Base-by-base conservation (phyloP, 2,329 filamentous ascomycete genomes). In the Mollisia scopiformis region DNA sequence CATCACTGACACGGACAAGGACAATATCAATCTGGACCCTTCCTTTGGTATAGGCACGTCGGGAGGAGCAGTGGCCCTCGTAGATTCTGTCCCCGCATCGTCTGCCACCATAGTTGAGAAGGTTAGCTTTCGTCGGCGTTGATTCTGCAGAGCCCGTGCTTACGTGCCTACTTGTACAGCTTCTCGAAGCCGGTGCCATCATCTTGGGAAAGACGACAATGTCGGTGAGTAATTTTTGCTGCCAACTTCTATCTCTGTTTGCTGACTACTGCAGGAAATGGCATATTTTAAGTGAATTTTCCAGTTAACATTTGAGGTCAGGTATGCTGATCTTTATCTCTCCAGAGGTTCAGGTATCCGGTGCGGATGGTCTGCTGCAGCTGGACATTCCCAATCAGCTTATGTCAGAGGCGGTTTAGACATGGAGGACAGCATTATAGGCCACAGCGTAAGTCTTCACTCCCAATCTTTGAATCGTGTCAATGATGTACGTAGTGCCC, bases 1-100 rank as follows among this genome's bases (percentile, higher is more conserved):
- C 33, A 19, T 31, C 6, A 30, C 2, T n/a, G 2, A 4, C 16
- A 11, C 19, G n/a, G n/a, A n/a, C n/a, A n/a, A 64, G 55, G 61
- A 62, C 37, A 89, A 88, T 70, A 88, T 90, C 53, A 85, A 80
- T 25, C 50, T 50, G 1, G 3, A 39, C 85, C 82, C n/a, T 84
- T 84, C 64, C 88, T 90, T 72, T 80, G 81, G 56, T 2, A 83
- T 92, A 81, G 81, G 91, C 69, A 92, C 89, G 0, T 92, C 89
- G 0, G 88, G 88, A 1, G 90, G 90, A 0, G 85, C 81, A 69
- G 86, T 79, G 80, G 86, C 86, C 6, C 79, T 92, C 0, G 72
- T 89, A 1, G 89, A 88, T 1, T 86, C 79, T 49, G 75, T n/a
- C 13, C 57, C 58, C 3, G 51, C 16, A 8, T 13, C 55, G 16